Evolutionary conservation across 1,139 yeast genomes (phyloP), one percentile per base, ranked within the genome.

Genomic region (Suhomyces kunorum): DNA sequence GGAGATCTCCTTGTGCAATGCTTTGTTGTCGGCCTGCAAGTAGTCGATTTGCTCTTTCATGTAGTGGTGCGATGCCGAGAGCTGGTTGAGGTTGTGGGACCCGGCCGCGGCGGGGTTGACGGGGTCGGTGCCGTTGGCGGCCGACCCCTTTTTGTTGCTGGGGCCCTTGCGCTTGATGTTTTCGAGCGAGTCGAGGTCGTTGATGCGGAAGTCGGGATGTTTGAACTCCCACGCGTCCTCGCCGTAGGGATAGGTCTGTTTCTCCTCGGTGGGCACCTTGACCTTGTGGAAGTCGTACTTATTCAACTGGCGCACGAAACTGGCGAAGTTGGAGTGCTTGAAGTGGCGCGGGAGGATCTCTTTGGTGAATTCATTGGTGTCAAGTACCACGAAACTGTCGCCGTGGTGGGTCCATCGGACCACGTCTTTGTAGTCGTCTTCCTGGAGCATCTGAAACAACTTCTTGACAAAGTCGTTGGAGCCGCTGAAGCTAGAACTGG

Each of bases 181-280:
- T 40, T 87, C 94, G 36, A 89, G 70, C 13, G 86, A 78, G 16
- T 80, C 82, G 41, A 78, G 68, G 55, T 86, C 87, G 59, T 87
- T 81, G 30, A 78, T 76, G 49, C 78, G 77, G 61, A 92, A 92
- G 49, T 83, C 89, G 0, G 96, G 95, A 59, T 92, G 98, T 58
- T 82, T 81, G 66, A 92, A 92, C 58, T 90, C 97, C 97, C 98
- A 92, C 16, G 92, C 83, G 58, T 83, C 83, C 45, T 86, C 94
- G 28, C 90, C 88, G 53, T 83, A 84, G 39, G 78, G 76, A 46
- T 70, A 68, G 34, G 68, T 68, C 46, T 66, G 70, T 44, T 71
- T 71, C 42, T 78, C 81, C 51, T 80, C 76, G 69, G 60, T 61
- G 78, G 63, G 67, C 49, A 74, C 74, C 61, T 85, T 83, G 27